Base-by-base conservation (phyloP, 2,329 filamentous ascomycete species). In the Leptographium radiaticola region DNA sequence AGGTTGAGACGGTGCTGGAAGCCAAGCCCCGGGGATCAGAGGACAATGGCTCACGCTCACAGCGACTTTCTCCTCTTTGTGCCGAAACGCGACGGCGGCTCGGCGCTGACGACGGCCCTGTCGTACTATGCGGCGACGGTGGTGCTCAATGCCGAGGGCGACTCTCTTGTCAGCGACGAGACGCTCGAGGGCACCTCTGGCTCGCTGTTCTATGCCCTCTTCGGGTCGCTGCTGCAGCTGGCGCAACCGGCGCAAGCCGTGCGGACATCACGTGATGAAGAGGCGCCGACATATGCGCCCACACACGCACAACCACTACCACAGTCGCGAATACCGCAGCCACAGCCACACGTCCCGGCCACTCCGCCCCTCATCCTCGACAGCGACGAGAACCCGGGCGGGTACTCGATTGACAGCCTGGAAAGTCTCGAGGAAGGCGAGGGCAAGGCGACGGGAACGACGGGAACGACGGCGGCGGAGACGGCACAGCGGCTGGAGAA, bases 61-160 rank as follows among this genome's bases (percentile, higher is more conserved):
- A 94, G 89, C 68, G 86, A 97, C 69, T 98, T 97, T 68, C 77
- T 97, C 31, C 80, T 97, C 46, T 97, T 97, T 70, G 86, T 97
- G 72, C 82, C 82, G 20, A 72, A 72, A 75, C 64, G 71, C 56
- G 77, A 83, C 59, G 74, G 81, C 60, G 76, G 78, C 54, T 81
- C 86, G 30, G 84, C 86, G 59, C 77, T 98, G 46, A 82, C 84
- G 65, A 83, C 87, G 52, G 86, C 96, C 53, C 75, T 96, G 62
- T 90, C 88, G 51, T 97, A 94, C 70, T 98, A 95, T 70, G 84
- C 87, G 55, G 86, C 89, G 49, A 87, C 91, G 61, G 83, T 94
- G 65, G 89, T 87, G 68, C 76, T 98, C 66, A 95, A 88, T 64
- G 77, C 89, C 57, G 93, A 98, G 76, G 93, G 93, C 68, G 93